Evolutionary conservation across 2,329 filamentous ascomycete genomes (phyloP).

Genomic region (Rosellinia necatrix): DNA sequence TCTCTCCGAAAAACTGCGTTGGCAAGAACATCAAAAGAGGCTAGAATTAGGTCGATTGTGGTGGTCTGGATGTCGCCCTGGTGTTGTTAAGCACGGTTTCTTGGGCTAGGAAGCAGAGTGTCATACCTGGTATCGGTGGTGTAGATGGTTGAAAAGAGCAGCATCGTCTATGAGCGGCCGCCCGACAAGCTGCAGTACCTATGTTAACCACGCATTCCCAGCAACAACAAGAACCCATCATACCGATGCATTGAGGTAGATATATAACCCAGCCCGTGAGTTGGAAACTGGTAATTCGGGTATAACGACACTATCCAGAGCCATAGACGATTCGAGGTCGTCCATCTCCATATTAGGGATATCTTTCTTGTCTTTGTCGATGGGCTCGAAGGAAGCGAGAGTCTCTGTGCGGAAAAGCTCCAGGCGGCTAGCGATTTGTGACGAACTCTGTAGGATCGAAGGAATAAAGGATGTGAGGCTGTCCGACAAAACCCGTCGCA

Average conservation of each 20-base stretch:
- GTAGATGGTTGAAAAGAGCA: slow-evolving; percentile 76
- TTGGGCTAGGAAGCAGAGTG: not conserved
- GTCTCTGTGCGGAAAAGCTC: slow-evolving; percentile 63
- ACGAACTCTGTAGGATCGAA: slow-evolving; percentile 60
- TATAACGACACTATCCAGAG: slow-evolving; percentile 58
- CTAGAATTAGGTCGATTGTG: slow-evolving; percentile 81
- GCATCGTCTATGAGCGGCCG: slow-evolving; percentile 83
- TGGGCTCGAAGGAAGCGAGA: slow-evolving; percentile 59
- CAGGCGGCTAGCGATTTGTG: slow-evolving; percentile 57
- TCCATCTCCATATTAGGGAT: slow-evolving; percentile 57
- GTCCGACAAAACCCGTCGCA: slow-evolving; percentile 54
- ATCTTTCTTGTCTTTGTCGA: slow-evolving; percentile 55
- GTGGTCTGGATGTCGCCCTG: slow-evolving; percentile 78
- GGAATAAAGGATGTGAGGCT: slow-evolving; percentile 59
- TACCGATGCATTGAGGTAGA: slow-evolving; percentile 83
- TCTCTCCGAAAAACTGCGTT: slow-evolving; percentile 77
- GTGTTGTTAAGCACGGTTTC: slow-evolving; percentile 36
- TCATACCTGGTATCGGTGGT: slow-evolving; percentile 79
- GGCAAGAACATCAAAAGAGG: slow-evolving; percentile 86
- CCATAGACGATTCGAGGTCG: slow-evolving; percentile 61
- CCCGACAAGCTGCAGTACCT: slow-evolving; percentile 73
- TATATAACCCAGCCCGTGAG: slow-evolving; percentile 80
- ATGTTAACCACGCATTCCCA: slow-evolving; percentile 33
- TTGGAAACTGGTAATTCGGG: slow-evolving; percentile 72
- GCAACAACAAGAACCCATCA: slow-evolving; percentile 35